Evolutionary conservation across 2,329 filamentous ascomycete species (phyloP).

Genomic region (Calonectria leucothoes): DNA sequence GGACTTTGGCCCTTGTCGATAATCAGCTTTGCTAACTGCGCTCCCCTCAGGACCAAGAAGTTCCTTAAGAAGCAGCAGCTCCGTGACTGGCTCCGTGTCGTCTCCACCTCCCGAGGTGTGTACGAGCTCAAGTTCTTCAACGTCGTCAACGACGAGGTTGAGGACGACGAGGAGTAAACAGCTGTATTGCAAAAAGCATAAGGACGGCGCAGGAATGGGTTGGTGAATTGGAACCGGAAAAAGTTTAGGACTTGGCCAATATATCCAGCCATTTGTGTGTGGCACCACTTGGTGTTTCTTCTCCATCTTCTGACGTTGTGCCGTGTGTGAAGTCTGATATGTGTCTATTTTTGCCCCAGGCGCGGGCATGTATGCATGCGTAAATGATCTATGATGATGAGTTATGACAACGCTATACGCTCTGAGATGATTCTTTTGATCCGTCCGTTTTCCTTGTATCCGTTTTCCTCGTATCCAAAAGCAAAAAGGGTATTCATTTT

Average conservation of each 20-base stretch:
- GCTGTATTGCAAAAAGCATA: conserved; percentile 32
- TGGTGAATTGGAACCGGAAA: conserved; percentile 46
- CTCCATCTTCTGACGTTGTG: neutral
- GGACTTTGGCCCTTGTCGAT: too few relatives aligned
- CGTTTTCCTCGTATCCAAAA: neutral
- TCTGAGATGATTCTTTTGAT: neutral
- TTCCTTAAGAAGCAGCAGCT: conserved; percentile 99
- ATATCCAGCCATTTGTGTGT: conserved; percentile 46
- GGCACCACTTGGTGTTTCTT: conserved; percentile 44
- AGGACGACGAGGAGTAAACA: conserved; percentile 97
- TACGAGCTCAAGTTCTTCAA: conserved; percentile 99
- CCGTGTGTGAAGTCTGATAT: neutral
- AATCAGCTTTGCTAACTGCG: conserved; percentile 6
- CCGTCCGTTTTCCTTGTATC: neutral
- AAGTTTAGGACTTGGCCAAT: conserved; percentile 45
- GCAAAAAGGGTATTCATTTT: conserved; percentile 5
- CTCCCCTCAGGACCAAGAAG: conserved; percentile 88
- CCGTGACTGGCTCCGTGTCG: conserved; percentile 99
- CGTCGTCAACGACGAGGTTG: conserved; percentile 97
- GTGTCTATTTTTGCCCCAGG: neutral
- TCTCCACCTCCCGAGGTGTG: conserved; percentile 96
- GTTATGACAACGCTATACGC: neutral
- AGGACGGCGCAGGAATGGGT: conserved; percentile 45
- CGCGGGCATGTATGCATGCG: neutral
- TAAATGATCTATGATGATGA: neutral